These are phyloP conservation scores for Serendipita sp. DNA, from an alignment of 1,284 basidiomycete species.

Conservation along the genomic window DNA sequence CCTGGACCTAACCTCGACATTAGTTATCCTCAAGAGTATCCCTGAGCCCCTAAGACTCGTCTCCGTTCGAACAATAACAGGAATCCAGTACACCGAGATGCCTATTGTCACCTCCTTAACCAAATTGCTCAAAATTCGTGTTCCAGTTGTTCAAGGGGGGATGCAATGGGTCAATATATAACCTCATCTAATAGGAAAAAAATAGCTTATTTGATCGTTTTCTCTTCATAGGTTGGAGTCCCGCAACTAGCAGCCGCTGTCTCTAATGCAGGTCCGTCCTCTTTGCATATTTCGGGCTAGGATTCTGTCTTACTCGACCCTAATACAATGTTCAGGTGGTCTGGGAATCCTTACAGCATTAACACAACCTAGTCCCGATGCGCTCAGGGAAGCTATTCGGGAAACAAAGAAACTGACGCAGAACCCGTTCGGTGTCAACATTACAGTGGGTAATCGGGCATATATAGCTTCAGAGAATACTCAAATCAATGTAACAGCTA, in stretches of 20 bases:
- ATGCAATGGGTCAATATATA: conserved; percentile 79
- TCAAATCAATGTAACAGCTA: conserved; percentile 22
- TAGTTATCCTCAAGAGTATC: too few relatives aligned
- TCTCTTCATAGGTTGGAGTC: too few relatives aligned
- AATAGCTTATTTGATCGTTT: too few relatives aligned
- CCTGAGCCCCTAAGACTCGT: too few relatives aligned
- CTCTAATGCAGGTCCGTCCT: conserved; percentile 53
- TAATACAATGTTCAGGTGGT: not conserved
- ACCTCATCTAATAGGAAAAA: conserved; percentile 15
- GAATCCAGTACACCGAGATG: not conserved
- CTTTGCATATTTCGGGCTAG: conserved; percentile 36
- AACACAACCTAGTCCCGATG: conserved; percentile 76
- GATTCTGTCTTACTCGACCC: not conserved
- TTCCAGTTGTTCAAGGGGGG: conserved; percentile 64
- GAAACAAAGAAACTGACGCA: conserved; percentile 57
- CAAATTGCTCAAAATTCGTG: conserved; percentile 24
- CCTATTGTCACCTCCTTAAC: conserved; percentile 30
- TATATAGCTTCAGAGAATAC: not conserved
- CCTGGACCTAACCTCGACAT: too few relatives aligned
- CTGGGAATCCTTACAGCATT: conserved; percentile 68
- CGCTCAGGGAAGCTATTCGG: conserved; percentile 70
- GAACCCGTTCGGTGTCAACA: conserved; percentile 82
- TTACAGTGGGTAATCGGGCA: conserved; percentile 34
- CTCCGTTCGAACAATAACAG: too few relatives aligned
- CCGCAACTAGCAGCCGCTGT: conserved; percentile 53